These are phyloP conservation scores for Cladosporium sp. DNA, from an alignment of 2,329 filamentous ascomycete species.

Conservation along the genomic window DNA sequence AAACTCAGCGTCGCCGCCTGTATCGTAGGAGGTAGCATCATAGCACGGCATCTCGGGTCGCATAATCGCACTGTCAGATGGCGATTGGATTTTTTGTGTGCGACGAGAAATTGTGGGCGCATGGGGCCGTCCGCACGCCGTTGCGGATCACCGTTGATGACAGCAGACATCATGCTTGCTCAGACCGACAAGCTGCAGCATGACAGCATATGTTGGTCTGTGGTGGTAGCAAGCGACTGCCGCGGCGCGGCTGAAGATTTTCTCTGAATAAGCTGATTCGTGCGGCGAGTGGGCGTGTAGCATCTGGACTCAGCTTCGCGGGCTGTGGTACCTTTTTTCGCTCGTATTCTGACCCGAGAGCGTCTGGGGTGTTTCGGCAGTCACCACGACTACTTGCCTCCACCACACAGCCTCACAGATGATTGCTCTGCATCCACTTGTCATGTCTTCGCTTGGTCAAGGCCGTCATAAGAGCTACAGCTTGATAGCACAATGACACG, in stretches of 20 bases:
- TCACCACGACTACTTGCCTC: no score
- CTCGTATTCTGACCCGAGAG: not conserved
- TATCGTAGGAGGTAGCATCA: no score
- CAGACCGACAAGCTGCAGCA: not conserved
- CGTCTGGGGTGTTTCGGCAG: not conserved
- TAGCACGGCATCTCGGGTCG: conserved; percentile 1
- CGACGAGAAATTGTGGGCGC: not conserved
- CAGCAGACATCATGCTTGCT: not conserved
- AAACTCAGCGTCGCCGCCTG: no score
- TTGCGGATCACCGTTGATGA: conserved; percentile 11
- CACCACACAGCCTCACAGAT: not conserved
- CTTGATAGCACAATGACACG: not conserved
- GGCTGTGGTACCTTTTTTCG: not conserved
- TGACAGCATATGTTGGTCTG: not conserved
- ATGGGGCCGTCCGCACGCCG: not conserved
- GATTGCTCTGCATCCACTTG: not conserved
- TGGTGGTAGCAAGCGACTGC: not conserved
- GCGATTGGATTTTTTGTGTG: not conserved
- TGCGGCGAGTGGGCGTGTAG: not conserved
- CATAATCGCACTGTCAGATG: conserved; percentile 5
- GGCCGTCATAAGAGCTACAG: not conserved
- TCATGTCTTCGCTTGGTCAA: not conserved
- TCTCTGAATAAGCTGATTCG: not conserved
- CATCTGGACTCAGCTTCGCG: not conserved
- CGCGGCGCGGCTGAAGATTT: not conserved